These are phyloP conservation scores for Starmerella stellata DNA, from an alignment of 805 yeast species.

Conservation along the genomic window DNA sequence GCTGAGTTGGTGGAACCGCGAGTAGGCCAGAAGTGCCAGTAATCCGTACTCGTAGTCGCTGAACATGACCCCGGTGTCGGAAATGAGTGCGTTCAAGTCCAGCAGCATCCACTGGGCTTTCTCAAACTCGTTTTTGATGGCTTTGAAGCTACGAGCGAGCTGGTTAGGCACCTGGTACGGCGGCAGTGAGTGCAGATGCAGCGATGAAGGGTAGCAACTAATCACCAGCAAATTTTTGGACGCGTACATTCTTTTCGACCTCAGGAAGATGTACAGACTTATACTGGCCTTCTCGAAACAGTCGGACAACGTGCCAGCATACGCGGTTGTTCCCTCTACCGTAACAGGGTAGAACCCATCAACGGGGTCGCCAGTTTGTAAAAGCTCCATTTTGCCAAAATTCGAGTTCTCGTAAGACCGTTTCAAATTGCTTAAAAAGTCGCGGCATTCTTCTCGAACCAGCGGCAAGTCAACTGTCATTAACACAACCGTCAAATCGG, in stretches of 20 bases:
- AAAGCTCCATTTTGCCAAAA: conserved; percentile 20
- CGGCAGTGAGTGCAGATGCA: not conserved
- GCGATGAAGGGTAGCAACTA: conserved; percentile 10
- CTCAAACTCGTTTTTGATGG: conserved; percentile 12
- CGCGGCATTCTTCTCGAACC: conserved; percentile 4
- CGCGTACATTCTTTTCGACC: not conserved
- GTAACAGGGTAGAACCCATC: conserved; percentile 8
- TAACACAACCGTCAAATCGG: conserved; percentile 18
- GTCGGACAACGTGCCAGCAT: not conserved
- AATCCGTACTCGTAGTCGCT: conserved; percentile 19
- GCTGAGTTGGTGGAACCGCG: conserved; percentile 14
- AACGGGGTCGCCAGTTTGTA: conserved; percentile 14
- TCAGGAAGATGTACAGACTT: conserved; percentile 11
- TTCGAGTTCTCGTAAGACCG: conserved; percentile 23
- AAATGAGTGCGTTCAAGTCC: not conserved
- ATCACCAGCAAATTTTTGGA: conserved; percentile 5
- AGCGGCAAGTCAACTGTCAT: conserved; percentile 14
- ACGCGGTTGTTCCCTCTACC: not conserved
- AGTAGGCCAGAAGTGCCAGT: conserved; percentile 20
- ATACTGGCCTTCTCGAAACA: conserved; percentile 13
- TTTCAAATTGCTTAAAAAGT: conserved; percentile 18
- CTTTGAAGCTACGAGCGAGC: conserved; percentile 16
- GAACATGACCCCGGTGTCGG: conserved; percentile 2
- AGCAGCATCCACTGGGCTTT: conserved; percentile 10
- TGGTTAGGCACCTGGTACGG: conserved; percentile 12